These are phyloP conservation scores for Sporothrix variecibatus DNA, from an alignment of 2,329 filamentous ascomycete genomes.

Conservation along the genomic window DNA sequence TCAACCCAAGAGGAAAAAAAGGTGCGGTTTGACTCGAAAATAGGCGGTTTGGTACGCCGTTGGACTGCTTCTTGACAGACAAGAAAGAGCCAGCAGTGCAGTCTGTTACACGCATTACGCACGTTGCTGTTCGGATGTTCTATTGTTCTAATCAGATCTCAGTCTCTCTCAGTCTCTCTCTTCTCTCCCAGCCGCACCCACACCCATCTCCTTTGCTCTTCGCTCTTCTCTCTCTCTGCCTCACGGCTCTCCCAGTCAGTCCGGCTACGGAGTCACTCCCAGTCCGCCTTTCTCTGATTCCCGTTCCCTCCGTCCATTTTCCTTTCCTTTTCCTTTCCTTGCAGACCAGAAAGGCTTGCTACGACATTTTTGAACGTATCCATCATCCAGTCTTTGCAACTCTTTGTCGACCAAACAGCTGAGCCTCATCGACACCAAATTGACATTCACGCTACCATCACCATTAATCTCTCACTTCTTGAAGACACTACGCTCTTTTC, in stretches of 20 bases:
- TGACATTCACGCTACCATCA: not conserved
- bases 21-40: slow-evolving; percentile 21
- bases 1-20: not conserved
- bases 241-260: not conserved
- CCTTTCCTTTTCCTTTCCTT: not conserved
- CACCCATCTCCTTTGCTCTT: not conserved
- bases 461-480: not conserved
- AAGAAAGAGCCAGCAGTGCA: not conserved
- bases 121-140: slow-evolving; percentile 20
- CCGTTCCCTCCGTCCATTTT: too few species aligned
- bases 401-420: not conserved
- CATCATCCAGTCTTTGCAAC: not conserved
- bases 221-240: not conserved
- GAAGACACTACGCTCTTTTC: not conserved
- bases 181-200: too few species aligned
- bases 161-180: not conserved
- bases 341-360: not conserved
- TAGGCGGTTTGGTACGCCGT: slow-evolving; percentile 23
- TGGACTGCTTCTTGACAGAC: slow-evolving; percentile 25
- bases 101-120: slow-evolving; percentile 27
- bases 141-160: not conserved
- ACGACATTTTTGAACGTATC: not conserved
- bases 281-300: not conserved
- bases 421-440: not conserved
- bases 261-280: not conserved